Evolutionary conservation across 768 basidiomycete genomes (phyloP), one percentile per base, ranked within the genome.

Genomic region (Pleurotus eryngii): DNA sequence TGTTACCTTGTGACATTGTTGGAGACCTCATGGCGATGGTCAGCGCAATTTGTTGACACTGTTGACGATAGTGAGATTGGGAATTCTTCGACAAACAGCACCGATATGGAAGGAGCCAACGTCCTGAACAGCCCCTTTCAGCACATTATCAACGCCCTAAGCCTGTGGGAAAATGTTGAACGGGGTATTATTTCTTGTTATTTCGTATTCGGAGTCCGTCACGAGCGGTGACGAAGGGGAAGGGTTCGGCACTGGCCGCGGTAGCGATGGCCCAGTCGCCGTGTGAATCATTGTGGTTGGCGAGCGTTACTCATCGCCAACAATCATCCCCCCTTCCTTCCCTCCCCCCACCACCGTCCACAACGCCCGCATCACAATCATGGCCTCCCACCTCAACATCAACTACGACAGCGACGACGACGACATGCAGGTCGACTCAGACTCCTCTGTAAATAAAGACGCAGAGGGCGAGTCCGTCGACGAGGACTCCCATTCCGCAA

Each of bases 361-460:
- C 63, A 59, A 58, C 62, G 61, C 63, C 66, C 58, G 43, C 55
- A 7, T 65, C 67, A 58, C 30, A 11, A 58, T 60, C 69, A 66
- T 60, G 49, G 64, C 71, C 65, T 72, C 72, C 64, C 74, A 75
- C 63, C 81, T 83, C 69, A 76, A 76, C 72, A 71, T 83, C 69
- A 74, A 75, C 71, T 86, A 85, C 64, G 81, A 84, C 74, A 80
- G 77, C 72, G 79, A 74, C 60, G 75, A 76, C 60, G 72, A 75
- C 65, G 82, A 84, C 68, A 89, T 90, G 88, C 80, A 86, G 67
- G 71, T 89, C 72, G 87, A 89, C 78, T 83, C 82, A 58, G 82
- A 82, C 68, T 65, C 70, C 60, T 78, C 80, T 71, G 68, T 71
- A 65, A 71, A 69, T 55, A 70, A 70, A 53, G 81, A 89, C 64